phyloP scores from a whole-genome alignment of 2,329 filamentous ascomycete species.

The Thielaviopsis populi region DNA sequence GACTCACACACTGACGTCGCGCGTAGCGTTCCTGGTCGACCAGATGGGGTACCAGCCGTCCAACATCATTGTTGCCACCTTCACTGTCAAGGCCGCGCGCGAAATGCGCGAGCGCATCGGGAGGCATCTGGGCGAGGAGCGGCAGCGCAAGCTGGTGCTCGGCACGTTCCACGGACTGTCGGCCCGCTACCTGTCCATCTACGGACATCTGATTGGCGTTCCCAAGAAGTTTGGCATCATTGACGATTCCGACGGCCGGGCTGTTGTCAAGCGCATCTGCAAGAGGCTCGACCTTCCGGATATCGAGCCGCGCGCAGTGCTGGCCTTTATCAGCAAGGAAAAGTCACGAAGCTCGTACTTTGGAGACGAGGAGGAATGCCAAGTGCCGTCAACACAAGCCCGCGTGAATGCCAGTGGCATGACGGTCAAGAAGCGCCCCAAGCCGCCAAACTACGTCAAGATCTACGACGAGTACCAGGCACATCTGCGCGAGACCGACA shows the following conservation, averaged over 20 bases:
- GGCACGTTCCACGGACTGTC: conserved; percentile 94
- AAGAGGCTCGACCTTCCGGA: conserved; percentile 49
- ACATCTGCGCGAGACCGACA: conserved; percentile 57
- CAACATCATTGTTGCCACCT: conserved; percentile 89
- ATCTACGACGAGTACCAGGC: conserved; percentile 65
- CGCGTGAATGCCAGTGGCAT: conserved; percentile 10
- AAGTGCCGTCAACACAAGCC: conserved; percentile 7
- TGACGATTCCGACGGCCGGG: conserved; percentile 64
- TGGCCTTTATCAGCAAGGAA: conserved; percentile 58
- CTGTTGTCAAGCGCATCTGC: conserved; percentile 68
- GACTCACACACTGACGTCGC: conserved; percentile 85
- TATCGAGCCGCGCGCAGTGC: conserved; percentile 56
- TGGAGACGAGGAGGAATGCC: conserved; percentile 1
- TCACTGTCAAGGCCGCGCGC: conserved; percentile 83
- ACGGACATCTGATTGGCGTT: conserved; percentile 73
- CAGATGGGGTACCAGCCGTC: conserved; percentile 58
- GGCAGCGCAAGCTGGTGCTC: conserved; percentile 63
- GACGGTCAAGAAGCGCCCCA: conserved; percentile 22
- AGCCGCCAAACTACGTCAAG: conserved; percentile 45
- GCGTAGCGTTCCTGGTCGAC: conserved; percentile 76
- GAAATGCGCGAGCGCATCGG: conserved; percentile 89
- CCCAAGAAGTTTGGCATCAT: conserved; percentile 78
- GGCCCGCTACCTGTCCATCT: conserved; percentile 65
- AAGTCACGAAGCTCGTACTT: conserved; percentile 36
- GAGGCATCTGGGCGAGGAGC: conserved; percentile 60